These are phyloP conservation scores for Diaporthe eres DNA, from an alignment of 2,329 filamentous ascomycete species.

Conservation along the genomic window DNA sequence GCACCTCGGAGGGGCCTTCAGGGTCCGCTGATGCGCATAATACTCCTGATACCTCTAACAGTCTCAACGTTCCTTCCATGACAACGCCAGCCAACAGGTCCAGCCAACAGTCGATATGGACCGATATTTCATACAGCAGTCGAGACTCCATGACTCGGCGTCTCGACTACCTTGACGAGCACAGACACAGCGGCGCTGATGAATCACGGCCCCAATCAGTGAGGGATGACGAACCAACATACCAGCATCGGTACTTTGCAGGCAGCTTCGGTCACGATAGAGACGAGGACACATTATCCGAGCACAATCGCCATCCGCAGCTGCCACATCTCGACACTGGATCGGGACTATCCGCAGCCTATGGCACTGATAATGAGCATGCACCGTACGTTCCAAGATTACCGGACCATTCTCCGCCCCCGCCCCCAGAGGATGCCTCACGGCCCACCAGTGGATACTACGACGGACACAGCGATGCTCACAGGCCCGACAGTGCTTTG, in stretches of 20 bases:
- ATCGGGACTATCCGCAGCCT: conserved; percentile 64
- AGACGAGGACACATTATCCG: conserved; percentile 24
- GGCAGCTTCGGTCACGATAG: conserved; percentile 21
- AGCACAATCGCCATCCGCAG: conserved; percentile 51
- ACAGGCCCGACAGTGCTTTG: conserved; percentile 58
- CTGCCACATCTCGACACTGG: conserved; percentile 67
- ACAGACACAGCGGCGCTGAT: conserved; percentile 59
- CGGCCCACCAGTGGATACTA: conserved; percentile 57
- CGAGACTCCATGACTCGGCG: conserved; percentile 40
- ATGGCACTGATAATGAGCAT: conserved; percentile 34
- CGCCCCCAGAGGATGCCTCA: conserved; percentile 57
- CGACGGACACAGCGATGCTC: conserved; percentile 58
- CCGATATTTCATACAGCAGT: conserved; percentile 63
- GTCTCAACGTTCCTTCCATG: conserved; percentile 62
- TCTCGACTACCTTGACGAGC: conserved; percentile 39
- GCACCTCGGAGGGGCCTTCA: conserved; percentile 48
- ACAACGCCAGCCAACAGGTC: conserved; percentile 60
- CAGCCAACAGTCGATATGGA: conserved; percentile 73
- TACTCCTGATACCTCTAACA: conserved; percentile 57
- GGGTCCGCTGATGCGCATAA: conserved; percentile 48
- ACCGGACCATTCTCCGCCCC: conserved; percentile 67
- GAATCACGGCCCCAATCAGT: conserved; percentile 45
- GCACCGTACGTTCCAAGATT: conserved; percentile 48
- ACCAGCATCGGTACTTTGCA: conserved; percentile 35
- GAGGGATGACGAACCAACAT: conserved; percentile 38